These are phyloP conservation scores for Pseudogymnoascus sp. DNA, from an alignment of 2,329 filamentous ascomycete species.

Conservation along the genomic window DNA sequence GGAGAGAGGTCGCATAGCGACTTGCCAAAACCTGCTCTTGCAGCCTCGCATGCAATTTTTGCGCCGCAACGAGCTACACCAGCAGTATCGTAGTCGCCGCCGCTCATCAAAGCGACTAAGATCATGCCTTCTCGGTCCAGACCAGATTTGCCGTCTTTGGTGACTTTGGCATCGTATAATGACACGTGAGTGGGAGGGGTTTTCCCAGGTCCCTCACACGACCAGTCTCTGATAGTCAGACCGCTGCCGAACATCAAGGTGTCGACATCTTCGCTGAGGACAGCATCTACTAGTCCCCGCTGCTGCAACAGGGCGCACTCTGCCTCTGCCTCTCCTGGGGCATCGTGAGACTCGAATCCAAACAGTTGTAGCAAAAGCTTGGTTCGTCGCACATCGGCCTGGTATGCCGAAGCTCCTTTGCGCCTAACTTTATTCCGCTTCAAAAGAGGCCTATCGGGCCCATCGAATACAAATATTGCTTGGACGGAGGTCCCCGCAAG, in stretches of 20 bases:
- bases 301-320: constrained; percentile 85
- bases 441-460: constrained; percentile 73
- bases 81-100: constrained; percentile 86
- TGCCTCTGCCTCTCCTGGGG: constrained; percentile 91
- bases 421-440: constrained; percentile 77
- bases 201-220: constrained; percentile 57
- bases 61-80: constrained; percentile 83
- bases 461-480: constrained; percentile 86
- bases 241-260: constrained; percentile 94
- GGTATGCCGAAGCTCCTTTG: constrained; percentile 58
- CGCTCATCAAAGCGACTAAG: constrained; percentile 86
- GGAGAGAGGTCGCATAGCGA: constrained; percentile 61
- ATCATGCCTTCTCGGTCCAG: constrained; percentile 87
- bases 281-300: constrained; percentile 79
- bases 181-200: constrained; percentile 79
- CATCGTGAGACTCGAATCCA: constrained; percentile 75
- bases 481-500: constrained; percentile 72
- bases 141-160: constrained; percentile 43
- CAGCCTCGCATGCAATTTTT: constrained; percentile 84
- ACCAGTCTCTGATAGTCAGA: constrained; percentile 74
- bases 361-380: constrained; percentile 81
- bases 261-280: constrained; percentile 93
- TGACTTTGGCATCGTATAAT: constrained; percentile 61
- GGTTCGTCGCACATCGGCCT: constrained; percentile 51
- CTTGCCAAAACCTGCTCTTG: constrained; percentile 76